Percentiles rank a stretch among this genome's conserved stretches.
phyloP scores from a whole-genome alignment of 139 green algal genomes.

The Chlorella sp. region DNA sequence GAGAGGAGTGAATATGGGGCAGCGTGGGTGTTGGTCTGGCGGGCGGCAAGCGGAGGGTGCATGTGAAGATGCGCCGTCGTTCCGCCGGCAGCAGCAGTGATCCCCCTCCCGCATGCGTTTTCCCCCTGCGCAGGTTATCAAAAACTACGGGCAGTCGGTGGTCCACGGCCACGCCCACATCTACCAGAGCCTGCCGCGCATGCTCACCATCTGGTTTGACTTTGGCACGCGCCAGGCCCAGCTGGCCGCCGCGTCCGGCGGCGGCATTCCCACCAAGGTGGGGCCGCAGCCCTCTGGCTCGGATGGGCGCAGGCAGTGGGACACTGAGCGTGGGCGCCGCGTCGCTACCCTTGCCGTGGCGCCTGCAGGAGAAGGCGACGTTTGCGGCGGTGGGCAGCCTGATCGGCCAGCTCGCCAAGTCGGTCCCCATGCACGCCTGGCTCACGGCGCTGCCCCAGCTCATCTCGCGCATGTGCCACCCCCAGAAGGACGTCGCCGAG shows the following conservation, averaged over 20 bases:
- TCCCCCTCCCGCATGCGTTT: too few relatives aligned
- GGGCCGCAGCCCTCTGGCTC: too few relatives aligned
- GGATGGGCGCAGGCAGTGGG: too few relatives aligned
- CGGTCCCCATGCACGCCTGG: slow-evolving; percentile 80
- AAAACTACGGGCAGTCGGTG: slow-evolving; percentile 74
- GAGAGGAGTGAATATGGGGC: too few relatives aligned
- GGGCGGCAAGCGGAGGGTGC: too few relatives aligned
- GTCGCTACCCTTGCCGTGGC: too few relatives aligned
- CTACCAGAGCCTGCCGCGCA: slow-evolving; percentile 83
- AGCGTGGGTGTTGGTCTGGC: too few relatives aligned
- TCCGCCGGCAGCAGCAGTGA: too few relatives aligned
- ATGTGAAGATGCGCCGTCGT: too few relatives aligned
- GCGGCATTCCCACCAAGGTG: background rate
- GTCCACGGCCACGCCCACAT: slow-evolving; percentile 66
- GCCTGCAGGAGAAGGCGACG: background rate
- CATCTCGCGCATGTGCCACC: slow-evolving; percentile 89
- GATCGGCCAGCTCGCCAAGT: slow-evolving; percentile 47
- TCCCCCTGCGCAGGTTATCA: too few relatives aligned
- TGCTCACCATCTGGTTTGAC: slow-evolving; percentile 97
- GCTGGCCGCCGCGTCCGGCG: too few relatives aligned
- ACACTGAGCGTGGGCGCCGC: too few relatives aligned
- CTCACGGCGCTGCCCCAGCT: slow-evolving; percentile 90
- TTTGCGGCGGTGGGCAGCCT: slow-evolving; percentile 39
- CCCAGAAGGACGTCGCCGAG: slow-evolving; percentile 64
- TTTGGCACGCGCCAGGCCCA: slow-evolving; percentile 71